phyloP scores from a whole-genome alignment of 306 rosid species.

The Corylus avellana region DNA sequence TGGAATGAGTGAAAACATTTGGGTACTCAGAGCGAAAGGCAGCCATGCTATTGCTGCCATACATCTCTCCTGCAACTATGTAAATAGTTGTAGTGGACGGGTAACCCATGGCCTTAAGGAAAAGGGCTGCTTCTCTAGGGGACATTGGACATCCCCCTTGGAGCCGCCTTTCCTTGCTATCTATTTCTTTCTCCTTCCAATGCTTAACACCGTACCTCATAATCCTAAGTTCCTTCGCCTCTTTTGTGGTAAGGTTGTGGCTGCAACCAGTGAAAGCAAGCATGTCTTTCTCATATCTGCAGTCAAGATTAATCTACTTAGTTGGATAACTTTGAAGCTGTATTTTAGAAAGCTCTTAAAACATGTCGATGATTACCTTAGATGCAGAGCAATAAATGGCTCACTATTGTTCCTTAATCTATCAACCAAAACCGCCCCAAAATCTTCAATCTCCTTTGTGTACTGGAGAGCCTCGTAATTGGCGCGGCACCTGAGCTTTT shows the following conservation, averaged over 20 bases:
- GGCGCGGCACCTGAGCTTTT: constrained; percentile 85
- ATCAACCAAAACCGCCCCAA: constrained; percentile 68
- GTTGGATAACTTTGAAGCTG: neutral
- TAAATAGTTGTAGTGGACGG: constrained; percentile 90
- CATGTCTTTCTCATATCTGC: constrained; percentile 99
- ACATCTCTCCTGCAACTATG: constrained; percentile 96
- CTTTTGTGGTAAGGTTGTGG: constrained; percentile 77
- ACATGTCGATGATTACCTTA: constrained; percentile 50
- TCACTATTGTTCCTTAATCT: constrained; percentile 69
- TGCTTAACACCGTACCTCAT: constrained; percentile 93
- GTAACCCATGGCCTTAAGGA: constrained; percentile 97
- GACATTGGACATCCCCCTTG: constrained; percentile 99
- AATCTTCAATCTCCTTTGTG: constrained; percentile 76
- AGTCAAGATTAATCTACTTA: constrained; percentile 14
- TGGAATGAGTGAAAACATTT: constrained; percentile 75
- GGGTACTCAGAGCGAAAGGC: constrained; percentile 71
- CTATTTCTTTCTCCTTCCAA: constrained; percentile 98
- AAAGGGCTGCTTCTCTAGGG: constrained; percentile 90
- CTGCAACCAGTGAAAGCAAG: constrained; percentile 97
- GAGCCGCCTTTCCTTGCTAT: constrained; percentile 58
- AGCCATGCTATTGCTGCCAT: constrained; percentile 73
- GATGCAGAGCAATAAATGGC: constrained; percentile 87
- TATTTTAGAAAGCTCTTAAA: neutral
- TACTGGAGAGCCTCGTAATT: constrained; percentile 85
- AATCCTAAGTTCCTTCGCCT: constrained; percentile 65